phyloP scores from a whole-genome alignment of 1,284 basidiomycete genomes.

The Apiotrichum montevideense region DNA sequence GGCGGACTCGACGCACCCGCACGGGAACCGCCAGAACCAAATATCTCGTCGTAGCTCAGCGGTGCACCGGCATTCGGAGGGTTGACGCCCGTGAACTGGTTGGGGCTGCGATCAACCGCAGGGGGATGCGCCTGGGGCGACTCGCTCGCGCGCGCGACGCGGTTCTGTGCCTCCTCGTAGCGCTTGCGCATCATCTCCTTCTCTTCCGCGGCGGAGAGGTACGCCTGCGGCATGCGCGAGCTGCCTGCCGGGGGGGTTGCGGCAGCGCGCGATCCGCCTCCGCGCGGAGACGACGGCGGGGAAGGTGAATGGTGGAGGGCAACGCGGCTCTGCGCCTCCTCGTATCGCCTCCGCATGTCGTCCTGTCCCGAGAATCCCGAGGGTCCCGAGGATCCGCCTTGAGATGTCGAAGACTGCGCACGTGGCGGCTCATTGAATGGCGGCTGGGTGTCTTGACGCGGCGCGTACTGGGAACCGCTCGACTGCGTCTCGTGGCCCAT shows the following conservation, averaged over 20 bases:
- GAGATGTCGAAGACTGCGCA: no score
- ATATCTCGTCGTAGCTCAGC: background rate
- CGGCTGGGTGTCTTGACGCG: no score
- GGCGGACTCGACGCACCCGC: no score
- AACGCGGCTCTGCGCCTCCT: conserved; percentile 28
- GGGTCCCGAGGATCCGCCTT: background rate
- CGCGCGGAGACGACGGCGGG: background rate
- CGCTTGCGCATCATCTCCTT: conserved; percentile 20
- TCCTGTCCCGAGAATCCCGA: conserved; percentile 6
- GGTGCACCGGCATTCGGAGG: background rate
- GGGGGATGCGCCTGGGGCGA: background rate
- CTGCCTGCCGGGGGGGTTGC: background rate
- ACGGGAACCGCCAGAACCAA: no score
- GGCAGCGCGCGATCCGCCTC: background rate
- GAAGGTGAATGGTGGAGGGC: background rate
- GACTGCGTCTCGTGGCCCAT: background rate
- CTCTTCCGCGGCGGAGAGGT: conserved; percentile 13
- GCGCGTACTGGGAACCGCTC: background rate
- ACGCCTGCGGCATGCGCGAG: background rate
- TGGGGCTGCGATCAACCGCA: no score
- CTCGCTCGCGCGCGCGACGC: conserved; percentile 5
- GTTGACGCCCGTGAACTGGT: no score
- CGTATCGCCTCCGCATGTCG: conserved; percentile 8
- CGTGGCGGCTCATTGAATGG: no score
- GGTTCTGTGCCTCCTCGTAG: conserved; percentile 51